Evolutionary conservation across 805 yeast genomes (phyloP), one percentile per base, ranked within the genome.

Genomic region (Candida ficus): DNA sequence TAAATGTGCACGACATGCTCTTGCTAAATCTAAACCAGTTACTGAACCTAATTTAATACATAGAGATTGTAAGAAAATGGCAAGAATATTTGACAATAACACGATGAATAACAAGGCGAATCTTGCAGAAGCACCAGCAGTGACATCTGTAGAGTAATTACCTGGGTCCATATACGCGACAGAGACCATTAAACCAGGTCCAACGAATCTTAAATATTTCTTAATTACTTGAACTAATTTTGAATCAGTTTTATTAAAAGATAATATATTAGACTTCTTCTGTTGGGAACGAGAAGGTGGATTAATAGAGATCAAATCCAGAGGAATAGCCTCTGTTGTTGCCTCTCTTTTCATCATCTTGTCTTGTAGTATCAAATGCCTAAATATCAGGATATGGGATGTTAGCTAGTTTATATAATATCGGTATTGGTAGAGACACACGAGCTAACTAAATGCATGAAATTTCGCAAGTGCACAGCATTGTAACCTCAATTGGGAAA

Each of bases 101-200:
- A 88, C 73, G 23, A 83, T 72, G 60, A 86, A 84, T 37, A 89
- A 68, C 38, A 88, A 73, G 43, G 82, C 75, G 60, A 80, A 89
- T 56, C 79, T 75, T 53, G 80, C 84, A 41, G 78, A 71, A 3
- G 95, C 90, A 38, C 96, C 97, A 1, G 95, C 87, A 13, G 86
- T 75, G 1, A 89, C 95, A 13, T 93, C 88, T 0, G 96, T 85
- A 33, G 95, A 78, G 62, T 87, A 89, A 61, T 89, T 89, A 32
- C 97, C 97, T 2, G 96, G 96, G 58, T 89, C 97, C 71, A 89
- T 84, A 56, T 89, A 90, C 2, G 95, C 93, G 40, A 90, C 95
- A 23, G 89, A 75, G 20, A 89, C 88, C 77, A 88, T 73, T 30
- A 89, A 70, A 0, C 96, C 96, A 0, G 96, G 96, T 0, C 96